Evolutionary conservation across 2,329 filamentous ascomycete genomes (phyloP), one percentile per base, ranked within the genome.

Genomic region (Plectosphaerella plurivora): DNA sequence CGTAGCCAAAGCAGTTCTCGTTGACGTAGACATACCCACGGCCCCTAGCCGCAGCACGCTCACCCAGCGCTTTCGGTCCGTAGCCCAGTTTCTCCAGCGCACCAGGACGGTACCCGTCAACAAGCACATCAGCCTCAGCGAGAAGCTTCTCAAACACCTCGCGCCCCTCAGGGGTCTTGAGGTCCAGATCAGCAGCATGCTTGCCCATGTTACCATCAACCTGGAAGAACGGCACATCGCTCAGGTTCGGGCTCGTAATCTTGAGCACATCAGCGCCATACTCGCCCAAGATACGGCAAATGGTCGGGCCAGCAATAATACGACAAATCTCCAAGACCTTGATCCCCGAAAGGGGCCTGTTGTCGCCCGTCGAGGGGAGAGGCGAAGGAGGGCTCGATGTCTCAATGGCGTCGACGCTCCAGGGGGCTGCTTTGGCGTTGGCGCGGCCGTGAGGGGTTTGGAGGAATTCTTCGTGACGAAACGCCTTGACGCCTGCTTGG

Each of bases 231-330:
- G 85, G 84, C 2, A 89, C 83, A 55, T 89, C 87, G 5, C 82
- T 81, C n/a, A 91, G 73, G 45, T 81, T 72, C 0, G 84, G 79
- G 8, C 82, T 83, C 3, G 86, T 90, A 45, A 91, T 75, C 60
- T 89, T 88, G 58, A 91, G 75, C 1, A 91, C 87, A 50, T 86
- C 80, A 8, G 88, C 88, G 2, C 88, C 88, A 62, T 90, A 86
- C 56, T 89, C 87, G n/a, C 84, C 86, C 0, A 91, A 76, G 2
- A 84, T 84, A 28, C 86, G 81, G 3, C 83, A 83, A 58, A 91
- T 84, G 5, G 84, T 82, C n/a, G 87, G 87, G 0, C 87, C 87
- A 4, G 88, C 88, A 57, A 91, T 89, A 61, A 91, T 84, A 41
- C 87, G 83, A 62, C 86, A 88, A 28, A 91, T 71, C 63, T 92